phyloP scores from a whole-genome alignment of 345 rosid species.

The Lumnitzera littorea region DNA sequence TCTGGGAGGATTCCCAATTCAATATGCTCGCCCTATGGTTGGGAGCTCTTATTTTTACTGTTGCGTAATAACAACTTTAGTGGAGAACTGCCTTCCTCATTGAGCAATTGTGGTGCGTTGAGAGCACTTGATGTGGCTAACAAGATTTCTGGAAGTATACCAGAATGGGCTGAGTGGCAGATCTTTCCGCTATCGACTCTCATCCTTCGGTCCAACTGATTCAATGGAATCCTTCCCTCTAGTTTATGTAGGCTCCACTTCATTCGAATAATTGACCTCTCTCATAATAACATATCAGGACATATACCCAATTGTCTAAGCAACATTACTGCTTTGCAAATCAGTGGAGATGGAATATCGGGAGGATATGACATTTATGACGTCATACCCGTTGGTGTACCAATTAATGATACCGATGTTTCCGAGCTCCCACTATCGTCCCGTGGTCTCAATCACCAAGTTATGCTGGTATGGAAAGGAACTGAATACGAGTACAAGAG shows the following conservation, averaged over 20 bases:
- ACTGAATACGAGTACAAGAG: not conserved
- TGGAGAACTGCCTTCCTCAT: slow-evolving; percentile 10
- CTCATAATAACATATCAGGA: slow-evolving; percentile 4
- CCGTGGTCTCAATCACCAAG: no score
- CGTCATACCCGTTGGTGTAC: no score
- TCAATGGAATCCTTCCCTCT: slow-evolving; percentile 14
- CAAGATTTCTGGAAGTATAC: slow-evolving; percentile 15
- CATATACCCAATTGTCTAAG: slow-evolving; percentile 3
- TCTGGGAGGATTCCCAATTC: no score
- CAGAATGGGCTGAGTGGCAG: slow-evolving; percentile 2
- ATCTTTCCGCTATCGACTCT: not conserved
- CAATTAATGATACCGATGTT: no score
- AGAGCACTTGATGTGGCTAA: slow-evolving; percentile 10
- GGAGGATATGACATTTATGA: no score
- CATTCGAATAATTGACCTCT: slow-evolving; percentile 8
- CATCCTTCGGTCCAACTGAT: slow-evolving; percentile 4
- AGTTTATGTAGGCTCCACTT: slow-evolving; percentile 10
- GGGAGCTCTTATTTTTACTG: not conserved
- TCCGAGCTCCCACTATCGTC: no score
- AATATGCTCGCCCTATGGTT: no score
- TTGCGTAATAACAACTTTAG: slow-evolving; percentile 1
- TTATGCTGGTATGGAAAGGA: no score
- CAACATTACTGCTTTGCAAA: not conserved
- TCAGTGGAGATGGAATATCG: no score
- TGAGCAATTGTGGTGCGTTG: not conserved